A percentile compares a stretch with the other conserved stretches of the same genome.
These are phyloP conservation scores for Cryptococcus deneoformans DNA, from an alignment of 1,284 basidiomycete genomes.

Conservation along the genomic window DNA sequence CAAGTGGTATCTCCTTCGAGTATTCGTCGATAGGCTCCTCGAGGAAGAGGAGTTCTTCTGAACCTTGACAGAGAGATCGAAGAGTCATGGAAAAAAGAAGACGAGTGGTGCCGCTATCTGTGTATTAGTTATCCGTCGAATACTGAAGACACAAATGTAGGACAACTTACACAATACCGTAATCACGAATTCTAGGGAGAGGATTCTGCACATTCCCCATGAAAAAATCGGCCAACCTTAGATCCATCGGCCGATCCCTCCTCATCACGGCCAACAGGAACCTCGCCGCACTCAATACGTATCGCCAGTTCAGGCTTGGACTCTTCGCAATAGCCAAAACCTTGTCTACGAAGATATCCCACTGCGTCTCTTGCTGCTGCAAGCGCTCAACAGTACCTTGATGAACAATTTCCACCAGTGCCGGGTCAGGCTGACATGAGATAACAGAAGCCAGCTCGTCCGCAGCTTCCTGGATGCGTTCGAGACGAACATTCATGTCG, in stretches of 20 bases:
- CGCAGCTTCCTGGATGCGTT: constrained; percentile 29
- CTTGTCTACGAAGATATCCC: constrained; percentile 51
- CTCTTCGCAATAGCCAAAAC: constrained; percentile 66
- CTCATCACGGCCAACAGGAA: constrained; percentile 72
- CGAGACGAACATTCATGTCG: constrained; percentile 24
- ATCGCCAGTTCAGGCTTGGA: constrained; percentile 72
- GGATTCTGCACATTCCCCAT: constrained; percentile 68
- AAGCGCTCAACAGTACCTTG: constrained; percentile 35
- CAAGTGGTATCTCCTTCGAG: constrained; percentile 57
- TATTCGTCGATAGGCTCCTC: constrained; percentile 78
- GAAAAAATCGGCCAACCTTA: constrained; percentile 67
- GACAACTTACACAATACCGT: constrained; percentile 62
- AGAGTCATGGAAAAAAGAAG: constrained; percentile 74
- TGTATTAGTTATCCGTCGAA: not conserved
- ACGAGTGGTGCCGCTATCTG: constrained; percentile 65
- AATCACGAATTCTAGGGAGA: constrained; percentile 72
- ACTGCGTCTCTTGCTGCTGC: constrained; percentile 46
- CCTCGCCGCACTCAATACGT: constrained; percentile 71
- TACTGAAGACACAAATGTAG: not conserved
- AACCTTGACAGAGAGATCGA: constrained; percentile 68
- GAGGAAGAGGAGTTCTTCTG: constrained; percentile 65
- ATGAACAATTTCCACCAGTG: constrained; percentile 38
- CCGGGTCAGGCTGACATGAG: constrained; percentile 21
- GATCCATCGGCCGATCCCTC: constrained; percentile 66
- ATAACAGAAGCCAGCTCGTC: constrained; percentile 27